Evolutionary conservation across 2,329 filamentous ascomycete species (phyloP), one percentile per base, ranked within the genome.

Genomic region (Colletotrichum musicola): DNA sequence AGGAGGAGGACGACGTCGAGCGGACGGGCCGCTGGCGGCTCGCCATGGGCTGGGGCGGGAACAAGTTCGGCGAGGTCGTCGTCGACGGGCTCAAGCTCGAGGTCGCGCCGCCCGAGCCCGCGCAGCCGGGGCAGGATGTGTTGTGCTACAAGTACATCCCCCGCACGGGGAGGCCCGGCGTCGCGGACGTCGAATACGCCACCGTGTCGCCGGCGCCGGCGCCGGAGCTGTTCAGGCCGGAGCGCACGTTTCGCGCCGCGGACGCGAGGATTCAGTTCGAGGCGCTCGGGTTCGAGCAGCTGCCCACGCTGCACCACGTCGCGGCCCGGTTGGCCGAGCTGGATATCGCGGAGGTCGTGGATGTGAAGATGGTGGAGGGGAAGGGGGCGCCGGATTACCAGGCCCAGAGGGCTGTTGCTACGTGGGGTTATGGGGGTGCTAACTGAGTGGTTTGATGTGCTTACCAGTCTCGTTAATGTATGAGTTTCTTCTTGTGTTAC

Each of bases 281-380:
- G 53, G 78, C 77, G 0, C 71, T 85, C 18, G 83, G 87, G 72
- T 87, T 84, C 86, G 79, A 87, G 50, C 78, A 77, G 3, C 73
- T 91, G 60, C 89, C 89, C 0, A 91, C 88, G 2, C 77, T 91
- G 58, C 88, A 90, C 73, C 86, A 90, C 73, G 78, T 91, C 7
- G 78, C 87, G 6, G 75, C 78, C 12, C 78, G 82, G 14, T 74
- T 90, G 62, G 82, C 82, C 1, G 85, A 87, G 70, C 79, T 91
- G 3, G 88, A 88, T 0, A 75, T 90, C 1, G 89, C 86, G 71
- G 84, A 84, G 64, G 76, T 90, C 50, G 47, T 54, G 27, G 59
- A 54, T 10, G 49, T 62, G 12, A 30, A 49, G 14, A 46, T 62
- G 27, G 77, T 90, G 4, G 80, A 83, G 46, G 87, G 83, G 0